Evolutionary conservation across 192 early-diverging fungal species (phyloP), one percentile per base, ranked within the genome.

Genomic region (Coemansia sp.): DNA sequence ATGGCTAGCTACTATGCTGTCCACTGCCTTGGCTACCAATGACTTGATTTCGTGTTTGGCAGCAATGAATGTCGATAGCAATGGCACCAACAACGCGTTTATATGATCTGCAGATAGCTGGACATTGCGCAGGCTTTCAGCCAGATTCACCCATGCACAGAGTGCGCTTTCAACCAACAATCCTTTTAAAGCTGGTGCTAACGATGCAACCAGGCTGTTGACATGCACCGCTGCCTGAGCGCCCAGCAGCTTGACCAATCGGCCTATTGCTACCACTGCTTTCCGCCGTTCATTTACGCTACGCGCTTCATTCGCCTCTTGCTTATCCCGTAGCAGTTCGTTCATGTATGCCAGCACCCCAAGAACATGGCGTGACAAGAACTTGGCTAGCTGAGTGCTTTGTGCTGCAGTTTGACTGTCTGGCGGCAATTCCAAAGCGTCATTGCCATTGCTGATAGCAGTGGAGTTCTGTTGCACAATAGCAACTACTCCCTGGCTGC

Each of bases 291-390:
- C 31, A 6, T 54, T 45, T 53, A 42, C 49, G 9, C 54, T 60
- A 8, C 32, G 31, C 11, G 12, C 7, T 15, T 23, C 39, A n/a
- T 40, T 41, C 1, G 28, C 5, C 17, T 32, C 36, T 17, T 62
- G 60, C 0, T 53, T 38, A 44, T 73, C 62, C 8, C 70, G 65
- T 40, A 79, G 51, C 0, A 79, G 46, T 47, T 79, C 70, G 53
- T 79, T 79, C 50, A 79, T 60, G 43, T 79, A 72, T 15, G 76
- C 76, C 28, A 79, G 51, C 17, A 79, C 63, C 2, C 76, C 70
- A 7, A 79, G 58, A 10, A 79, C 60, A 32, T 79, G 64, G 16
- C 58, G 64, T 9, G 76, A 62, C 51, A 79, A 28, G 53, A 79
- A 79, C 28, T 54, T 41, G 3, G 70, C 61, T n/a, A 79, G 31